These are phyloP conservation scores for Volvariella volvacea DNA, from an alignment of 1,284 basidiomycete genomes.

Conservation along the genomic window DNA sequence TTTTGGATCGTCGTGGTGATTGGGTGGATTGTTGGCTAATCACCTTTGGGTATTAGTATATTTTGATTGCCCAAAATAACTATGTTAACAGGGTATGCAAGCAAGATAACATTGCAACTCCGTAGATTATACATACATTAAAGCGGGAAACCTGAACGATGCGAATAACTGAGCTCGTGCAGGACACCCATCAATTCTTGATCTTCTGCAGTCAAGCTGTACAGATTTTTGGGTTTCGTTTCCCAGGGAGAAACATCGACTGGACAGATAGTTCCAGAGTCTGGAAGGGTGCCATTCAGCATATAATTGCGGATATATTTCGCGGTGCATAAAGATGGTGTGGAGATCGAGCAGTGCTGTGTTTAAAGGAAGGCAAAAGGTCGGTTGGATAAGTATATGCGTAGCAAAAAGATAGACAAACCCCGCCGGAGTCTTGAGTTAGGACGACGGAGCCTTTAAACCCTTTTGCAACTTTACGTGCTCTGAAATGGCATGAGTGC, in stretches of 20 bases:
- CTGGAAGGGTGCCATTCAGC: conserved; percentile 31
- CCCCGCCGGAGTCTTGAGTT: conserved; percentile 36
- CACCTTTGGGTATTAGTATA: too few relatives aligned
- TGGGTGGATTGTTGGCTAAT: too few relatives aligned
- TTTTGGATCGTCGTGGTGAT: too few relatives aligned
- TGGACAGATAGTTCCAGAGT: conserved; percentile 31
- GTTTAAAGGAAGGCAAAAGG: conserved; percentile 3
- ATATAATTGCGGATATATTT: conserved; percentile 35
- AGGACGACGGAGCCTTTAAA: conserved; percentile 30
- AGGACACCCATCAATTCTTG: too few relatives aligned
- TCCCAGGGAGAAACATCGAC: conserved; percentile 17
- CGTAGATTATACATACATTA: too few relatives aligned
- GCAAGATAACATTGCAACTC: too few relatives aligned
- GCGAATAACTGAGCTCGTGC: too few relatives aligned
- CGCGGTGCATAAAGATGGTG: conserved; percentile 37
- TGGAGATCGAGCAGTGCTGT: conserved; percentile 36
- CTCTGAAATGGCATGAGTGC: conserved; percentile 18
- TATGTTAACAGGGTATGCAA: too few relatives aligned
- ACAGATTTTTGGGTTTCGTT: background rate
- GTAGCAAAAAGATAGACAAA: conserved; percentile 18
- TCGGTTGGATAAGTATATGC: too few relatives aligned
- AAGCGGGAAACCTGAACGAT: too few relatives aligned
- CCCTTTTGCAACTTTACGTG: conserved; percentile 29
- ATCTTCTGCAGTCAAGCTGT: too few relatives aligned
- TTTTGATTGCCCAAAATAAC: too few relatives aligned